These are phyloP conservation scores for Trichosporon faecale DNA, from an alignment of 1,284 basidiomycete species.

Conservation along the genomic window DNA sequence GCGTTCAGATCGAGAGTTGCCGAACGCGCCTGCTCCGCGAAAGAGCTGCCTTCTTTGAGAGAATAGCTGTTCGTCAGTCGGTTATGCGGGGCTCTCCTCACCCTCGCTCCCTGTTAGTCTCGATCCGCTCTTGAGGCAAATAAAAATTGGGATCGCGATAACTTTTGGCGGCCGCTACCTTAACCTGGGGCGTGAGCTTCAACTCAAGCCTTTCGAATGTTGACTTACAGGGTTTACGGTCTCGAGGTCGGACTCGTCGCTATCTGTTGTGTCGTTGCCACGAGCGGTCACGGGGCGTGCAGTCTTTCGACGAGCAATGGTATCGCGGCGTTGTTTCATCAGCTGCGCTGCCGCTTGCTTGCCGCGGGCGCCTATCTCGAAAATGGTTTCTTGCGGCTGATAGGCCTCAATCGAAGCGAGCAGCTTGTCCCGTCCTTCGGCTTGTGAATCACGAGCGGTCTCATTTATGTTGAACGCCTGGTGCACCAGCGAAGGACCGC, in stretches of 20 bases:
- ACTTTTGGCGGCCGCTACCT: slow-evolving; percentile 20
- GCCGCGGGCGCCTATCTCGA: slow-evolving; percentile 79
- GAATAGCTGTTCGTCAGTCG: slow-evolving; percentile 64
- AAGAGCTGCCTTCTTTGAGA: slow-evolving; percentile 73
- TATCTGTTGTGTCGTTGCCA: background rate
- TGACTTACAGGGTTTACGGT: slow-evolving; percentile 21
- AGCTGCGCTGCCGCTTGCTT: slow-evolving; percentile 65
- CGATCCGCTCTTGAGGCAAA: slow-evolving; percentile 85
- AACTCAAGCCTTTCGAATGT: background rate
- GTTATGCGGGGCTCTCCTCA: slow-evolving; percentile 47
- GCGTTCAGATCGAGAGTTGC: slow-evolving; percentile 79
- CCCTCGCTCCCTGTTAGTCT: slow-evolving; percentile 83
- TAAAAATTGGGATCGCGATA: slow-evolving; percentile 86
- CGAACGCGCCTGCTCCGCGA: slow-evolving; percentile 75
- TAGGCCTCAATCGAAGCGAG: slow-evolving; percentile 77
- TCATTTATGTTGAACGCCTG: slow-evolving; percentile 9
- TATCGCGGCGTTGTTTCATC: slow-evolving; percentile 77
- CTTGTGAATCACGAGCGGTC: background rate
- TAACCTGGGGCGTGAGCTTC: background rate
- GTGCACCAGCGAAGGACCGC: background rate
- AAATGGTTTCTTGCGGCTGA: slow-evolving; percentile 82
- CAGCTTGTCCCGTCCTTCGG: slow-evolving; percentile 47
- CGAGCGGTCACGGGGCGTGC: background rate
- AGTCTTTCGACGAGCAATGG: slow-evolving; percentile 12
- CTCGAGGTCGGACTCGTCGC: background rate